phyloP scores from a whole-genome alignment of 202 grass and related monocot species.

The Cymbopogon flexuosus region DNA sequence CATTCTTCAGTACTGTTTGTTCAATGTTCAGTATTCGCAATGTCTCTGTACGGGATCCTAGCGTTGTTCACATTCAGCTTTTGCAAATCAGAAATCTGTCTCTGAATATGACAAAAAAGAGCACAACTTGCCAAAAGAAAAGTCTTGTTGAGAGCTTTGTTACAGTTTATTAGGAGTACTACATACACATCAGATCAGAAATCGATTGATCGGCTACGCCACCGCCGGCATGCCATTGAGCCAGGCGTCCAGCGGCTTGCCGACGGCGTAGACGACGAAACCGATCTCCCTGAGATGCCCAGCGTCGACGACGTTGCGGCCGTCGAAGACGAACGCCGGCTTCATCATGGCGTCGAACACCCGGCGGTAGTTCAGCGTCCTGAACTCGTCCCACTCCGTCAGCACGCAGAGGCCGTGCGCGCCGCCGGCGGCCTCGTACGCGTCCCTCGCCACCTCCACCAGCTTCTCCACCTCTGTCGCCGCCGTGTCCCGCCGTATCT shows the following conservation, averaged over 20 bases:
- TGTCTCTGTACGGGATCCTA: no score
- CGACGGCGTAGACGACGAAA: constrained; percentile 55
- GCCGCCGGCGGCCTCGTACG: constrained; percentile 42
- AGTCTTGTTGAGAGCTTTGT: no score
- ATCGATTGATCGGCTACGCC: background rate
- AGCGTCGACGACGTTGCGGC: constrained; percentile 40
- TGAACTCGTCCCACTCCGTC: constrained; percentile 60
- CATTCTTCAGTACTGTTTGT: no score
- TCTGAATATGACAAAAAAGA: background rate
- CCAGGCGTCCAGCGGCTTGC: constrained; percentile 51
- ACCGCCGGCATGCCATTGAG: constrained; percentile 37
- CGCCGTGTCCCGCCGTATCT: constrained; percentile 36
- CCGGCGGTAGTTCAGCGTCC: constrained; percentile 35
- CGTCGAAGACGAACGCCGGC: constrained; percentile 61
- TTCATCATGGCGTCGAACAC: constrained; percentile 44
- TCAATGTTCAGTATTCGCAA: no score
- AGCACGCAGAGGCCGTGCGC: constrained; percentile 50
- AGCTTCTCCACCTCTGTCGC: background rate
- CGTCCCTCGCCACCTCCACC: constrained; percentile 39
- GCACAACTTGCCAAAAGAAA: no score
- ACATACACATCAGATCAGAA: background rate
- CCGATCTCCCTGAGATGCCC: constrained; percentile 47
- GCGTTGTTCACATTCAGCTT: background rate
- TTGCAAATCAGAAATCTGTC: background rate
- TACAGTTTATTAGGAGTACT: background rate